These are phyloP conservation scores for Paraphoma chrysanthemicola DNA, from an alignment of 2,329 filamentous ascomycete species.

Conservation along the genomic window DNA sequence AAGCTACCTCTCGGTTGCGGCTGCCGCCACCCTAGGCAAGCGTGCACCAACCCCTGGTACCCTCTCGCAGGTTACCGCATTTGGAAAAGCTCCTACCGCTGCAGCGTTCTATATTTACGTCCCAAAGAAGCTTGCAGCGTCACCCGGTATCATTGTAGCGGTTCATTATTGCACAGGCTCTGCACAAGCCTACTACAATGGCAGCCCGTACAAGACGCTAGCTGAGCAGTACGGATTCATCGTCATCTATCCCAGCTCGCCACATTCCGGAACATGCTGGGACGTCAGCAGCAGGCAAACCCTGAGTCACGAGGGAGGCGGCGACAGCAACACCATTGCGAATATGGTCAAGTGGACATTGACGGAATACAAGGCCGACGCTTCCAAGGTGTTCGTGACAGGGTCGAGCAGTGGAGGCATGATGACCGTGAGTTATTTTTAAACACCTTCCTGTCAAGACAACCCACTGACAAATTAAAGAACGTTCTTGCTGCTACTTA, in stretches of 20 bases:
- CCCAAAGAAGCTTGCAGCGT: constrained; percentile 52
- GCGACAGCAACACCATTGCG: constrained; percentile 63
- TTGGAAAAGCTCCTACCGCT: constrained; percentile 55
- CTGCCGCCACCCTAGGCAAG: constrained; percentile 28
- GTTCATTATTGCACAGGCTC: constrained; percentile 65
- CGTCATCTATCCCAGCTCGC: constrained; percentile 64
- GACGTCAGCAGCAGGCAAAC: constrained; percentile 63
- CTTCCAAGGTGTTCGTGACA: constrained; percentile 61
- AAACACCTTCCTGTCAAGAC: background rate
- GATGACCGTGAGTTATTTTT: constrained; percentile 57
- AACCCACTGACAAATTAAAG: constrained; percentile 15
- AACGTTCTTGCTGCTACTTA: constrained; percentile 61
- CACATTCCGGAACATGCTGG: constrained; percentile 64
- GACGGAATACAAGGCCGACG: constrained; percentile 59
- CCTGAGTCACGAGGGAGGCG: constrained; percentile 64
- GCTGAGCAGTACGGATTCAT: constrained; percentile 66
- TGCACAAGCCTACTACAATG: constrained; percentile 57
- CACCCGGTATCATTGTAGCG: constrained; percentile 62
- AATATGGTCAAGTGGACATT: constrained; percentile 67
- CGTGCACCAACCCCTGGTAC: constrained; percentile 35
- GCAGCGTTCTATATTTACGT: constrained; percentile 63
- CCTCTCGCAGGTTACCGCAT: constrained; percentile 51
- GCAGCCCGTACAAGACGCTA: constrained; percentile 61
- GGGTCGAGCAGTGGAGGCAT: constrained; percentile 63
- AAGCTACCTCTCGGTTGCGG: constrained; percentile 26